Percentiles rank a stretch among this genome's conserved stretches.
Conservation (phyloP, 2,329 filamentous ascomycete genomes). For the Colletotrichum sp. region DNA sequence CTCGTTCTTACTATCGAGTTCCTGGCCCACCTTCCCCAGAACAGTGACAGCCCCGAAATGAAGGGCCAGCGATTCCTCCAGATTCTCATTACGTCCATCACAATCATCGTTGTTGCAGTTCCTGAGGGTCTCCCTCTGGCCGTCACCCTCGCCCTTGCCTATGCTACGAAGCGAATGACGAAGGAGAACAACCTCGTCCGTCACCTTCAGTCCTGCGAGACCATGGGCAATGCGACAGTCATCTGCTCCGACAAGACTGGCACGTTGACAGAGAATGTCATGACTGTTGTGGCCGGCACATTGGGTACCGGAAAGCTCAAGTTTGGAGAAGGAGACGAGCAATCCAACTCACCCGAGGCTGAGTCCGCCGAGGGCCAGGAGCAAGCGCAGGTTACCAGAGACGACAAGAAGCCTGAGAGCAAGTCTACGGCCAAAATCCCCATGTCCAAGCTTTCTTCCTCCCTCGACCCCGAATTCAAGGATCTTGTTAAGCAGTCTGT, state of each 20-base stretch:
- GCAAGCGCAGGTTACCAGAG: not conserved
- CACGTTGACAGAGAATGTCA: constrained; percentile 68
- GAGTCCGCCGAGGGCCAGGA: constrained; percentile 1
- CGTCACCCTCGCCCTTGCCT: constrained; percentile 66
- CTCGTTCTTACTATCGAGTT: constrained; percentile 24
- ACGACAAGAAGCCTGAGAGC: not conserved
- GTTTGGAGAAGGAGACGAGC: constrained; percentile 39
- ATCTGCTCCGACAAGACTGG: constrained; percentile 73
- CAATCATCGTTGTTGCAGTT: constrained; percentile 64
- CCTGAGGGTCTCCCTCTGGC: constrained; percentile 66
- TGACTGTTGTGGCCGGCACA: constrained; percentile 63
- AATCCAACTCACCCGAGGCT: not conserved
- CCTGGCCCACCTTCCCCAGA: constrained; percentile 44
- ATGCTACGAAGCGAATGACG: constrained; percentile 67
- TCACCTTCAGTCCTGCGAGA: constrained; percentile 63
- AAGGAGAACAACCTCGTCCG: constrained; percentile 68
- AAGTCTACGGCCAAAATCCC: not conserved
- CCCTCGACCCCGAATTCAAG: constrained; percentile 38
- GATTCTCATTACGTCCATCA: constrained; percentile 41
- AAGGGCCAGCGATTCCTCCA: constrained; percentile 64
- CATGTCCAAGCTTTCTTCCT: constrained; percentile 16
- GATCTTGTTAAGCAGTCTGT: constrained; percentile 44
- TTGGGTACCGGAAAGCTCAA: constrained; percentile 46
- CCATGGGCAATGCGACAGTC: constrained; percentile 69
- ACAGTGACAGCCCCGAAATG: constrained; percentile 16